Evolutionary conservation across 371 early-diverging fungal genomes (phyloP).

Genomic region (Mucor ambiguus): DNA sequence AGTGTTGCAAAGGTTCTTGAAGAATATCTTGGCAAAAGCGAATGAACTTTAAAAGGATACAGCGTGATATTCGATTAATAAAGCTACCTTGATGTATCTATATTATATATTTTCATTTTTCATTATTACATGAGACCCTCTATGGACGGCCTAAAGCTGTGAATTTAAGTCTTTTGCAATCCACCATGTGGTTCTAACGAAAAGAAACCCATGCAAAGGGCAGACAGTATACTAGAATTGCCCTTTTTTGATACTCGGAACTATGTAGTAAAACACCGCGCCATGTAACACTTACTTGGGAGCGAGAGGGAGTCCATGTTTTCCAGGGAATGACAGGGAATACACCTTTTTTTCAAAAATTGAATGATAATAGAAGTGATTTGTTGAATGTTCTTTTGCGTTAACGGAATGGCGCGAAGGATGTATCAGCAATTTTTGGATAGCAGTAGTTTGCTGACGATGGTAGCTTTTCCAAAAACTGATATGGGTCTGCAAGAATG

Average conservation of each 20-base stretch:
- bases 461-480: constrained; percentile 15
- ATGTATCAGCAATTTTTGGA: constrained; percentile 19
- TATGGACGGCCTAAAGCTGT: too few species aligned
- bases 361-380: background rate
- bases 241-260: too few species aligned
- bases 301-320: background rate
- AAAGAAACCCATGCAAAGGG: too few species aligned
- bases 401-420: background rate
- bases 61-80: too few species aligned
- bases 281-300: too few species aligned
- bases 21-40: constrained; percentile 42
- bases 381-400: background rate
- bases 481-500: constrained; percentile 12
- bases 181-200: too few species aligned
- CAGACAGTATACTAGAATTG: too few species aligned
- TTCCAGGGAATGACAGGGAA: background rate
- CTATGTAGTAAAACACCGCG: too few species aligned
- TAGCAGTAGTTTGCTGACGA: constrained; percentile 12
- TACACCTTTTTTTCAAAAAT: background rate
- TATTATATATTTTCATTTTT: too few species aligned
- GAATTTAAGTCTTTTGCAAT: too few species aligned
- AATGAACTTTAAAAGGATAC: background rate
- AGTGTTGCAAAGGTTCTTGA: constrained; percentile 47
- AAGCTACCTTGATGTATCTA: too few species aligned
- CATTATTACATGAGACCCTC: too few species aligned